A percentile compares a stretch with the other conserved stretches of the same genome.
These are phyloP conservation scores for Aureobasidium subglaciale DNA, from an alignment of 2,329 filamentous ascomycete genomes.

Conservation along the genomic window DNA sequence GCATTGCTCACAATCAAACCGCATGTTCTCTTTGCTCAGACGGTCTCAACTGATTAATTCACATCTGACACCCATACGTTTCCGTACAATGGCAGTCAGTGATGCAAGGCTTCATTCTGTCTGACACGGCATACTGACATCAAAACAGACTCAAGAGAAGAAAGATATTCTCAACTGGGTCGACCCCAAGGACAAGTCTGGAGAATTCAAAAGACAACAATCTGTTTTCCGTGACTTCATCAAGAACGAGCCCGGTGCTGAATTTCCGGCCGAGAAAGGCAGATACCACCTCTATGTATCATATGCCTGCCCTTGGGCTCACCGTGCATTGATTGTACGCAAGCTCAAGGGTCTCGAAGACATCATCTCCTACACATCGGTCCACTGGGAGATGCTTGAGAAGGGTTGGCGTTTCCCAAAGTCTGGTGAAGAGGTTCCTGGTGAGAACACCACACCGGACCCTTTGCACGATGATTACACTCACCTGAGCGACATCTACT, in stretches of 20 bases:
- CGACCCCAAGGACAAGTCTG: slow-evolving; percentile 64
- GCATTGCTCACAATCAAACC: not conserved
- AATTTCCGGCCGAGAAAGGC: slow-evolving; percentile 78
- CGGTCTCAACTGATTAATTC: slow-evolving; percentile 4
- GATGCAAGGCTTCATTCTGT: not conserved
- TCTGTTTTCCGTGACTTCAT: slow-evolving; percentile 79
- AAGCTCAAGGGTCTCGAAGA: slow-evolving; percentile 89
- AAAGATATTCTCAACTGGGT: slow-evolving; percentile 74
- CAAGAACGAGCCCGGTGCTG: slow-evolving; percentile 60
- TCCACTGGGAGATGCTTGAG: slow-evolving; percentile 82
- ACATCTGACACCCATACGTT: not conserved
- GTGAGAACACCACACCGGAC: slow-evolving; percentile 52
- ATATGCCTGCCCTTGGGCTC: slow-evolving; percentile 92
- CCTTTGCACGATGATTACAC: slow-evolving; percentile 62
- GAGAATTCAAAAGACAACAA: slow-evolving; percentile 86
- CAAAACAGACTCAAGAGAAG: slow-evolving; percentile 19
- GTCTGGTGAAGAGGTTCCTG: slow-evolving; percentile 49
- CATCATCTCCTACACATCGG: slow-evolving; percentile 68
- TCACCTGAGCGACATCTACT: slow-evolving; percentile 73
- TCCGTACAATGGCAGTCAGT: slow-evolving; percentile 16
- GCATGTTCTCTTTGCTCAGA: slow-evolving; percentile 14
- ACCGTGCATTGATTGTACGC: slow-evolving; percentile 77
- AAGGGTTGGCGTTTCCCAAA: slow-evolving; percentile 77
- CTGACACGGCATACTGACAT: not conserved
- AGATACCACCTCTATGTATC: slow-evolving; percentile 93